phyloP scores from a whole-genome alignment of 306 rosid genomes.

The Trichosanthes truncata region DNA sequence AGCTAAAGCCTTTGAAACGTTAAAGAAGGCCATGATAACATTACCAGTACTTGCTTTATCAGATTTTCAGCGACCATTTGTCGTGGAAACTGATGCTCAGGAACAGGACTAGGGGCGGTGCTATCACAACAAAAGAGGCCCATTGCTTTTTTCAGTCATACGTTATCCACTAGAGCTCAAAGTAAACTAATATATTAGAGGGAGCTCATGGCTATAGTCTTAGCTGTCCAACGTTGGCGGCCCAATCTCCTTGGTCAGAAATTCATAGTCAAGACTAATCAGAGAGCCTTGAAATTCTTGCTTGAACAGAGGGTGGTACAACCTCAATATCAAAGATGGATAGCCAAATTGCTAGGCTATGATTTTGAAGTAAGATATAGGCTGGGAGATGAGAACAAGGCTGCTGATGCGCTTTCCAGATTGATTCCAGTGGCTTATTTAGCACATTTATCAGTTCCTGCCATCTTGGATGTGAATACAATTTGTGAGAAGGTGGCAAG shows the following conservation, averaged over 20 bases:
- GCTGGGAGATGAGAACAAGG: not conserved
- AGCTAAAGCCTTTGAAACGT: too few species aligned
- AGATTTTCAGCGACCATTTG: too few species aligned
- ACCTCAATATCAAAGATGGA: not conserved
- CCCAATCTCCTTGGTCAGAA: not conserved
- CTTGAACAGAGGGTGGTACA: not conserved
- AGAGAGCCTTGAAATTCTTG: not conserved
- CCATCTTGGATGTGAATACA: too few species aligned
- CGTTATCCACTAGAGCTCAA: not conserved
- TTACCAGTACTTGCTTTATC: too few species aligned
- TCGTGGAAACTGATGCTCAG: too few species aligned
- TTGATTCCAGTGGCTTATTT: too few species aligned
- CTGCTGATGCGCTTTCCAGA: not conserved
- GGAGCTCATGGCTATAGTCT: not conserved
- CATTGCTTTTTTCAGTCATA: not conserved
- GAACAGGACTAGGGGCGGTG: too few species aligned
- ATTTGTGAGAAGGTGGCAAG: too few species aligned
- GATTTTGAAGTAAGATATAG: not conserved
- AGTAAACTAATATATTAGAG: too few species aligned
- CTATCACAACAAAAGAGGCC: not conserved
- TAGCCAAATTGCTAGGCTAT: not conserved
- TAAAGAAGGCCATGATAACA: too few species aligned
- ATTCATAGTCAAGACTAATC: not conserved
- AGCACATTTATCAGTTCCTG: too few species aligned
- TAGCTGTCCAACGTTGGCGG: not conserved